These are phyloP conservation scores for Candida easanensis DNA, from an alignment of 805 yeast species.

Conservation along the genomic window DNA sequence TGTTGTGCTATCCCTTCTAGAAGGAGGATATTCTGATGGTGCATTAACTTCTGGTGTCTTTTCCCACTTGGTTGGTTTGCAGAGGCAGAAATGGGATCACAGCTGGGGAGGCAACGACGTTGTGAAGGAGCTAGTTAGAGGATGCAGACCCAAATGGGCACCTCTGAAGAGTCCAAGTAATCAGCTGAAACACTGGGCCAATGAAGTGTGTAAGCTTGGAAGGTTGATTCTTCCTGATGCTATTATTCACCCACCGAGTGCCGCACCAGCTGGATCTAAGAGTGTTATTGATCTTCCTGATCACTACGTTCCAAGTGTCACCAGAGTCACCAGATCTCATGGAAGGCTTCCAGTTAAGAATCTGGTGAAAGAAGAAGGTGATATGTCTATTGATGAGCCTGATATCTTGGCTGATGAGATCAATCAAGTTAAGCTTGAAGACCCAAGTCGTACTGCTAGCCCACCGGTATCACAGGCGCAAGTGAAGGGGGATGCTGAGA, in stretches of 20 bases:
- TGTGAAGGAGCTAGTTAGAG: conserved; percentile 62
- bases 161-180: conserved; percentile 51
- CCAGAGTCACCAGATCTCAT: conserved; percentile 21
- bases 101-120: conserved; percentile 65
- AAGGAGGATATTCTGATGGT: conserved; percentile 85
- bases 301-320: conserved; percentile 5
- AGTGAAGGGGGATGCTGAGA: too few relatives aligned
- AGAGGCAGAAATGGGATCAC: conserved; percentile 52
- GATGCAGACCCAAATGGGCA: conserved; percentile 66
- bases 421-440: conserved; percentile 10
- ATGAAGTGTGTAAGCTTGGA: conserved; percentile 59
- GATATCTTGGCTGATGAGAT: conserved; percentile 8
- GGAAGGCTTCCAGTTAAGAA: conserved; percentile 13
- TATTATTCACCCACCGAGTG: conserved; percentile 13
- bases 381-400: conserved; percentile 18
- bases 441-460: conserved; percentile 7
- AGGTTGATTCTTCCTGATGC: conserved; percentile 56
- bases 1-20: conserved; percentile 64
- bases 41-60: conserved; percentile 78
- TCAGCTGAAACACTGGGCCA: conserved; percentile 59
- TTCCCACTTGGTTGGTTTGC: conserved; percentile 73
- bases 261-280: conserved; percentile 2
- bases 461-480: background rate
- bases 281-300: conserved; percentile 2
- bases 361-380: conserved; percentile 16